These are phyloP conservation scores for Cercospora janseana DNA, from an alignment of 2,329 filamentous ascomycete genomes.

Conservation along the genomic window DNA sequence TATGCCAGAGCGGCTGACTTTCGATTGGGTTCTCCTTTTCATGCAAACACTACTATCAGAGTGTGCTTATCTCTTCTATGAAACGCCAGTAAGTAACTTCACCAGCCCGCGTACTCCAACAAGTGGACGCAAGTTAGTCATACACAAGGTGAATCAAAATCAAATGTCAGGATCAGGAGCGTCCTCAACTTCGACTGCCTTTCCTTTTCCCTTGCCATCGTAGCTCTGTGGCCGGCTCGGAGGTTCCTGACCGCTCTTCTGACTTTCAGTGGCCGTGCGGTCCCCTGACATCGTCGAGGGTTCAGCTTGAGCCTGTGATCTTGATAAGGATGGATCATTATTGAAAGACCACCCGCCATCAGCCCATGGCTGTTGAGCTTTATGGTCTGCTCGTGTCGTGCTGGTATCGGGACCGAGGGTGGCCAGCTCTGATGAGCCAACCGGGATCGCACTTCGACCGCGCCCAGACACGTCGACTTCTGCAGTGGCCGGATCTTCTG, in stretches of 20 bases:
- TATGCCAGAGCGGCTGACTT: neutral
- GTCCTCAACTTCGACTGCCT: constrained; percentile 44
- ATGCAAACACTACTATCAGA: neutral
- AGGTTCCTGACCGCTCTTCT: neutral
- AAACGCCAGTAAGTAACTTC: neutral
- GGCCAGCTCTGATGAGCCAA: neutral
- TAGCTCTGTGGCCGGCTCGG: constrained; percentile 15
- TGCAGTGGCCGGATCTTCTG: neutral
- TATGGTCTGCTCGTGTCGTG: neutral
- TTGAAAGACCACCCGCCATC: constrained; percentile 24
- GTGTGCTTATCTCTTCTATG: constrained; percentile 2
- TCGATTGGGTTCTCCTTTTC: neutral
- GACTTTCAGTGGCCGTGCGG: neutral
- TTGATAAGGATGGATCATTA: neutral
- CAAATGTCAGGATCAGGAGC: constrained; percentile 31
- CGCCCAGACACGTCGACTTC: neutral
- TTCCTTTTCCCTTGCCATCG: constrained; percentile 38
- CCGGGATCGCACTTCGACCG: neutral
- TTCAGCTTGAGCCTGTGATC: neutral
- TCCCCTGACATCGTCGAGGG: neutral
- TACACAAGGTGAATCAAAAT: neutral
- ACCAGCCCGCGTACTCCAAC: neutral
- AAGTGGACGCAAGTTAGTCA: neutral
- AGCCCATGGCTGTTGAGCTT: constrained; percentile 18
- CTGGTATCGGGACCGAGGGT: neutral